Evolutionary conservation across 257 asterid genomes (phyloP).

Genomic region (Henckelia pumila): DNA sequence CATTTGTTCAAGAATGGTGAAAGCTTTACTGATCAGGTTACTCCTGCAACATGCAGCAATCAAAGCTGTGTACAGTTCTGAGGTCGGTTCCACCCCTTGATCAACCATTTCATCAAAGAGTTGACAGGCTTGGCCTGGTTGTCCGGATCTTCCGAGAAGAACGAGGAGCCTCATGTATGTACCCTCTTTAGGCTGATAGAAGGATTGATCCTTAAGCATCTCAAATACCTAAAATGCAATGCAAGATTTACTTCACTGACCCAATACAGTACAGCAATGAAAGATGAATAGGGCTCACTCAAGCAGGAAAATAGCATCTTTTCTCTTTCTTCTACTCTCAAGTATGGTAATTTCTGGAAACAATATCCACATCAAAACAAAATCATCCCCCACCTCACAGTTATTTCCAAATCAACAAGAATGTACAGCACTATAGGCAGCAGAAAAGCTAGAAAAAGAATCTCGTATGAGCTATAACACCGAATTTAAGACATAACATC

Average conservation of each 20-base stretch:
- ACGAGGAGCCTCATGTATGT: slow-evolving; percentile 86
- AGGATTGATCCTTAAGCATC: slow-evolving; percentile 74
- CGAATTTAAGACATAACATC: background rate
- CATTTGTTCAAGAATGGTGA: slow-evolving; percentile 61
- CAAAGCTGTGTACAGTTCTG: slow-evolving; percentile 75
- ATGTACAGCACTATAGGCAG: background rate
- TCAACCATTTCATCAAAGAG: slow-evolving; percentile 77
- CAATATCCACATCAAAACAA: background rate
- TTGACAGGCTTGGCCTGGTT: slow-evolving; percentile 69
- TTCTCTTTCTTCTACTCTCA: background rate
- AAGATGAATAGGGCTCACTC: slow-evolving; percentile 2
- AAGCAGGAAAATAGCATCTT: background rate
- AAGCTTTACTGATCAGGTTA: slow-evolving; percentile 68
- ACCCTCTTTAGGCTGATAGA: slow-evolving; percentile 84
- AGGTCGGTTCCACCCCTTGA: slow-evolving; percentile 71
- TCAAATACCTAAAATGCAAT: slow-evolving; percentile 59
- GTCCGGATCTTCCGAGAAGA: slow-evolving; percentile 86
- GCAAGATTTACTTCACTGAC: background rate
- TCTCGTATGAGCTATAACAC: background rate
- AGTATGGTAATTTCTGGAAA: background rate
- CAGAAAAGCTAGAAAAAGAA: background rate
- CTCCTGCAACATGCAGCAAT: slow-evolving; percentile 74
- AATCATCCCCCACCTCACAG: background rate
- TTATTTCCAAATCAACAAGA: background rate
- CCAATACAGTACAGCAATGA: background rate